Evolutionary conservation across 2,329 filamentous ascomycete genomes (phyloP), one percentile per base, ranked within the genome.

Genomic region (Dactylellina haptotyla): DNA sequence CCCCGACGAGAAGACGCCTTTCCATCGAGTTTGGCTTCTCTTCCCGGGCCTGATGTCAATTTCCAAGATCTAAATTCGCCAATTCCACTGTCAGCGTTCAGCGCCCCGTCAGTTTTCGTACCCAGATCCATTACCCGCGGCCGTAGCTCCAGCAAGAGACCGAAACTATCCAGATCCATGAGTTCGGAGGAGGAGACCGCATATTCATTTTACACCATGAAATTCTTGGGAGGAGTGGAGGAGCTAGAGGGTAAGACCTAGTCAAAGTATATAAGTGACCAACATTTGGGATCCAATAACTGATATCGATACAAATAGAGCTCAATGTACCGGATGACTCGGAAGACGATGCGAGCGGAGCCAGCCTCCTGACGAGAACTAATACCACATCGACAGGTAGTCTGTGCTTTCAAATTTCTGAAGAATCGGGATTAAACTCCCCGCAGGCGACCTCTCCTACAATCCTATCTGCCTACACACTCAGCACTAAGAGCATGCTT

Each of bases 1-100:
- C 69, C 54, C 41, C 61, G 53, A 62, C 46, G 61, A 73, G 61
- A 73, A 61, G 69, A 66, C 61, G 23, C 61, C 53, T 73, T 73
- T 41, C 61, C 62, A 65, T 57, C 69, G 50, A 63, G 61, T 66
- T 65, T 73, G 69, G 69, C 54, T 48, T 23, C 57, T 50, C 41
- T 71, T 56, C 45, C 58, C 32, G 64, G 58, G 37, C 45, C 69
- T 25, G 61, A 73, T 66, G 58, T 45, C 50, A 62, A 66, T 48
- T 18, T 62, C 18, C 61, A 62, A 41, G 62, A 54, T 46, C 30
- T 59, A 20, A 73, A 45, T 41, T 58, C 69, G 34, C 69, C 61
- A 51, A 73, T 73, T 14, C 50, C 61, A 41, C 58, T 66, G 23
- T 59, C 61, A 48, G 54, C 67, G 20, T 64, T 58, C 25, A 43